phyloP scores from a whole-genome alignment of 306 rosid genomes.

The Arachis stenosperma region DNA sequence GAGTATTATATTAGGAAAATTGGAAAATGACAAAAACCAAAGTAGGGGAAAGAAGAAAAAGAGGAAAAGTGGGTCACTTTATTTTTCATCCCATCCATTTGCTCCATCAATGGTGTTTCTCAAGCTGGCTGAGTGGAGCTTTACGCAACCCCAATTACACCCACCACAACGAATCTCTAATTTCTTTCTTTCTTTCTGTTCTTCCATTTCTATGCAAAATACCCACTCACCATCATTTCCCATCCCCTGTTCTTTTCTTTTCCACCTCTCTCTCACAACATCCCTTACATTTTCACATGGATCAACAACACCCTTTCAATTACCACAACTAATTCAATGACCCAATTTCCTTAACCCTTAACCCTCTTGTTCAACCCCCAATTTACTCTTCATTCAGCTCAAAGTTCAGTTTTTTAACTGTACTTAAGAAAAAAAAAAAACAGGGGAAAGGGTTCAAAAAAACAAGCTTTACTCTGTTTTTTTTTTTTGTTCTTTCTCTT shows the following conservation, averaged over 20 bases:
- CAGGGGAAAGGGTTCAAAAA: not conserved
- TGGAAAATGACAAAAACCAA: slow-evolving; percentile 39
- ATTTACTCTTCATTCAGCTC: slow-evolving; percentile 13
- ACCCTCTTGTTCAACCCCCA: not conserved
- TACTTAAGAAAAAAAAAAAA: not conserved
- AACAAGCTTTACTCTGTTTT: not conserved
- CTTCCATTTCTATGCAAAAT: not conserved
- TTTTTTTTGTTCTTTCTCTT: not conserved
- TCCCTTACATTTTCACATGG: not conserved
- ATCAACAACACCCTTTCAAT: slow-evolving; percentile 26
- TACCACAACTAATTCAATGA: not conserved
- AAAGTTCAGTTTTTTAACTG: slow-evolving; percentile 26
- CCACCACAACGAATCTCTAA: slow-evolving; percentile 18
- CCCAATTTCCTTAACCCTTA: not conserved
- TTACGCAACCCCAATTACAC: slow-evolving; percentile 85
- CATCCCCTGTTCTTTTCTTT: not conserved
- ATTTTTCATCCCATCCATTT: slow-evolving; percentile 28
- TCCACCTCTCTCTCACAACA: not conserved
- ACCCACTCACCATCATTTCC: not conserved
- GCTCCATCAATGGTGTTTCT: slow-evolving; percentile 42
- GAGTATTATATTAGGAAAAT: not conserved
- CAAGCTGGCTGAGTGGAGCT: slow-evolving; percentile 64
- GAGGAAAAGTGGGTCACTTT: slow-evolving; percentile 38
- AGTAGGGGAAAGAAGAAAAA: not conserved
- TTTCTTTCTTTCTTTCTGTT: not conserved